Conservation (phyloP, 2,329 filamentous ascomycete genomes). For the Fusarium devonianum region DNA sequence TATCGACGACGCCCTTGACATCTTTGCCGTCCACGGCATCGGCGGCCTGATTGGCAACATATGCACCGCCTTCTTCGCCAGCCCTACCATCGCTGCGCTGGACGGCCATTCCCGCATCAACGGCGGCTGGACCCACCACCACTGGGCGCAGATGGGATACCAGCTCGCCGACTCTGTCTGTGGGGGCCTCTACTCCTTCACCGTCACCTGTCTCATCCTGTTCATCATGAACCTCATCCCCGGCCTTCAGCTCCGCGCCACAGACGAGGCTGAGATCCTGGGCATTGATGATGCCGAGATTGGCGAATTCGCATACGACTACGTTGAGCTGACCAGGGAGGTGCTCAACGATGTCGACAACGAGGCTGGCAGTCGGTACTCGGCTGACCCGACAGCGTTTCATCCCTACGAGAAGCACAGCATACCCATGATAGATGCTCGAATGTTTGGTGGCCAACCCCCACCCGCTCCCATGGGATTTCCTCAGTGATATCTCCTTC, state of each 20-base stretch:
- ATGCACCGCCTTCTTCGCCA: slow-evolving; percentile 81
- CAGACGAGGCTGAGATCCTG: slow-evolving; percentile 79
- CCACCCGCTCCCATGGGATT: slow-evolving; percentile 34
- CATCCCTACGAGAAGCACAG: slow-evolving; percentile 58
- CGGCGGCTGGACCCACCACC: slow-evolving; percentile 82
- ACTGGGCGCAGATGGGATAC: slow-evolving; percentile 85
- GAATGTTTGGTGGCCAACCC: slow-evolving; percentile 48
- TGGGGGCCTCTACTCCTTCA: slow-evolving; percentile 80
- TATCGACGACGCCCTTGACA: slow-evolving; percentile 87
- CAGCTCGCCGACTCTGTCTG: slow-evolving; percentile 83
- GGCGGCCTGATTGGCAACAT: slow-evolving; percentile 83
- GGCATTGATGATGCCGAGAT: slow-evolving; percentile 91
- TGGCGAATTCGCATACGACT: slow-evolving; percentile 95
- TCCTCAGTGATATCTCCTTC: slow-evolving; percentile 31
- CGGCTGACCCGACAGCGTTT: slow-evolving; percentile 50
- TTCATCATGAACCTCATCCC: slow-evolving; percentile 82
- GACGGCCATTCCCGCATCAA: slow-evolving; percentile 72
- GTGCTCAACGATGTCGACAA: slow-evolving; percentile 57
- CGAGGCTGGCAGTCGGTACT: slow-evolving; percentile 54
- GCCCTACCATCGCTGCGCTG: slow-evolving; percentile 82
- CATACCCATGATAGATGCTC: slow-evolving; percentile 56
- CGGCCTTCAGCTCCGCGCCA: slow-evolving; percentile 75
- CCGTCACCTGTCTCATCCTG: slow-evolving; percentile 78
- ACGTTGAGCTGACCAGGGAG: slow-evolving; percentile 79
- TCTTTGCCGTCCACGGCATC: slow-evolving; percentile 83